A percentile compares a stretch with the other conserved stretches of the same genome.
Evolutionary conservation across 2,329 filamentous ascomycete species (phyloP).

Genomic region (Aspergillus arachidicola): DNA sequence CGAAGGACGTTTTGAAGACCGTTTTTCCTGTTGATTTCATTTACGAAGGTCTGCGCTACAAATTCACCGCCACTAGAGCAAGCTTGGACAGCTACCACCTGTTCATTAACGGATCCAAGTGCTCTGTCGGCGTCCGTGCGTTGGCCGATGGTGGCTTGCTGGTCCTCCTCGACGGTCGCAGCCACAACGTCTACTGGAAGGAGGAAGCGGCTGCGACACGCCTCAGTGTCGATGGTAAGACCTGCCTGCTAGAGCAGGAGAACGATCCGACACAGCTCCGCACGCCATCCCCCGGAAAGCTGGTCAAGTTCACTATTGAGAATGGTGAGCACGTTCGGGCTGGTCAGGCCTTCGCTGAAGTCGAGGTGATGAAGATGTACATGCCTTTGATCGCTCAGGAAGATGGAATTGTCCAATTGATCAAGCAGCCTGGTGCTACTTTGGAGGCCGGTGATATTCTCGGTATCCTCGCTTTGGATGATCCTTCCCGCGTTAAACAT

Average conservation of each 20-base stretch:
- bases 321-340: constrained; percentile 92
- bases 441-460: constrained; percentile 97
- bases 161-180: constrained; percentile 85
- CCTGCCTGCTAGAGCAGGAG: constrained; percentile 95
- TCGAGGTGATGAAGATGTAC: constrained; percentile 99
- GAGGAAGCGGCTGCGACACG: constrained; percentile 96
- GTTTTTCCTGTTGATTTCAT: constrained; percentile 98
- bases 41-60: constrained; percentile 94
- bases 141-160: constrained; percentile 93
- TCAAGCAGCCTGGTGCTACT: constrained; percentile 98
- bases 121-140: constrained; percentile 86
- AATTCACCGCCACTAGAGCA: constrained; percentile 94
- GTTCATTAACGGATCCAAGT: constrained; percentile 98
- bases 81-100: constrained; percentile 93
- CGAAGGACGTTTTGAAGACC: constrained; percentile 95
- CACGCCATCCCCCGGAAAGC: constrained; percentile 92
- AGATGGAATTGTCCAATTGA: constrained; percentile 93
- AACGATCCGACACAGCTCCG: constrained; percentile 97
- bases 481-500: constrained; percentile 94
- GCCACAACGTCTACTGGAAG: constrained; percentile 99
- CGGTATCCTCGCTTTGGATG: constrained; percentile 93
- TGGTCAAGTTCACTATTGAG: constrained; percentile 96
- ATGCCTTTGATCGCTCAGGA: constrained; percentile 96
- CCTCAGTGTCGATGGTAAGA: constrained; percentile 96
- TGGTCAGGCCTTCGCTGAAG: constrained; percentile 91